A percentile compares a stretch with the other conserved stretches of the same genome.
Conservation (phyloP, 192 early-diverging fungal genomes). For the Backusella macrospora region DNA sequence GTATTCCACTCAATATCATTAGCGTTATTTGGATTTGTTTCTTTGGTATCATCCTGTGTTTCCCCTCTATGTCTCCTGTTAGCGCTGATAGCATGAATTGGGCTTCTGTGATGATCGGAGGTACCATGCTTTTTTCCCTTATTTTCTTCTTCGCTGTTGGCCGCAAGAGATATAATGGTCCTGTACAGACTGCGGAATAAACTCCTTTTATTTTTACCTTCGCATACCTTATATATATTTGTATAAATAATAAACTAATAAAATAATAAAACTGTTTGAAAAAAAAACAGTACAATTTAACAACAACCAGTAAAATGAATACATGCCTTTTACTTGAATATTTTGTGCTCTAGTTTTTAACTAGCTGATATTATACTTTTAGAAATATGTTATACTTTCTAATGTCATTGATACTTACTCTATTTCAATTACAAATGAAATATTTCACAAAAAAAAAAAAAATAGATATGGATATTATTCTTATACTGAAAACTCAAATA, state of each 20-base stretch:
- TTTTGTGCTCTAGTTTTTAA: too few species aligned
- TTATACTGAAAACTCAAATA: too few species aligned
- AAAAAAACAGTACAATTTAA: too few species aligned
- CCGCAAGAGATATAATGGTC: constrained; percentile 46
- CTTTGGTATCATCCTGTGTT: constrained; percentile 46
- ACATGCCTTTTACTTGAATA: too few species aligned
- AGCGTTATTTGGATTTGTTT: constrained; percentile 46
- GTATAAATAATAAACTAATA: not conserved
- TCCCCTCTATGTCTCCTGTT: constrained; percentile 41
- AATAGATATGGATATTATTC: too few species aligned
- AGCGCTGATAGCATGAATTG: constrained; percentile 46
- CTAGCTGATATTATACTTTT: too few species aligned
- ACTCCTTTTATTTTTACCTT: not conserved
- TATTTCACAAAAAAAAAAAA: too few species aligned
- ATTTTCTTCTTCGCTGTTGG: constrained; percentile 47
- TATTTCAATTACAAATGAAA: too few species aligned
- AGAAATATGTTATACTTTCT: too few species aligned
- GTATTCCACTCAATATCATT: constrained; percentile 40
- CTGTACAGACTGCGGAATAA: constrained; percentile 29
- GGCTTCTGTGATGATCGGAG: constrained; percentile 45
- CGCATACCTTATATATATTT: not conserved
- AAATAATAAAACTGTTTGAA: too few species aligned
- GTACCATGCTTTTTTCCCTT: constrained; percentile 37
- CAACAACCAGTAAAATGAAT: too few species aligned
- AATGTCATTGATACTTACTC: too few species aligned